These are phyloP conservation scores for Iris pallida DNA, from an alignment of 116 monocot species.

Conservation along the genomic window DNA sequence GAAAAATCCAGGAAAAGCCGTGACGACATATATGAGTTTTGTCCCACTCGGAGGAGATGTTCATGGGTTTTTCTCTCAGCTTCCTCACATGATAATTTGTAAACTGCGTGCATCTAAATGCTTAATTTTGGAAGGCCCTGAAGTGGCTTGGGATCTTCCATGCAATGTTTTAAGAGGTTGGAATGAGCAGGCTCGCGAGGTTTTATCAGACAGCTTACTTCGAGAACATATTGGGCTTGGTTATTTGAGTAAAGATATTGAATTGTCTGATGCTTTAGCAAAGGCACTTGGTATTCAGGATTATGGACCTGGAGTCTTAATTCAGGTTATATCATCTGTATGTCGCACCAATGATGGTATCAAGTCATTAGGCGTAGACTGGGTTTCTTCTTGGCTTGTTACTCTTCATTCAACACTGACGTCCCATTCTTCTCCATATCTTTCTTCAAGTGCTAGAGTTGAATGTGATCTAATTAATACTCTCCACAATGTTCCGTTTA, in stretches of 20 bases:
- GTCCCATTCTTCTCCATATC: constrained; percentile 29
- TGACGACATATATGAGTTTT: constrained; percentile 85
- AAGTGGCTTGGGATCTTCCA: constrained; percentile 64
- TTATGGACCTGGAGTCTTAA: constrained; percentile 74
- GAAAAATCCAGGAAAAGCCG: constrained; percentile 65
- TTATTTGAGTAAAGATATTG: constrained; percentile 70
- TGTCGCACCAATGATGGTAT: constrained; percentile 37
- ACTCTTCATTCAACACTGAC: constrained; percentile 34
- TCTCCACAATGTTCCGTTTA: constrained; percentile 62
- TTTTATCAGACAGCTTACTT: constrained; percentile 69
- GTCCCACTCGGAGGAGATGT: constrained; percentile 82
- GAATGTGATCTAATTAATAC: constrained; percentile 56
- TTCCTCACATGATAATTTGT: constrained; percentile 87
- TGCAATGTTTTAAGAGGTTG: constrained; percentile 85
- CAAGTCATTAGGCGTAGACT: constrained; percentile 53
- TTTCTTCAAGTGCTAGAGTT: constrained; percentile 17
- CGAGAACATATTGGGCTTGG: constrained; percentile 75
- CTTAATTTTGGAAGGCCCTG: constrained; percentile 65
- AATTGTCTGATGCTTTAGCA: constrained; percentile 74
- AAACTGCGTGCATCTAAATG: constrained; percentile 72
- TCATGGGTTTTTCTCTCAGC: constrained; percentile 87
- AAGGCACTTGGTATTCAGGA: constrained; percentile 70
- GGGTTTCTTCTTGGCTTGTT: constrained; percentile 77
- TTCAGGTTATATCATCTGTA: constrained; percentile 56
- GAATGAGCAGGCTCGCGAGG: constrained; percentile 59